Base-by-base conservation (phyloP, 2,329 filamentous ascomycete species). In the Rhynchosporium secalis region DNA sequence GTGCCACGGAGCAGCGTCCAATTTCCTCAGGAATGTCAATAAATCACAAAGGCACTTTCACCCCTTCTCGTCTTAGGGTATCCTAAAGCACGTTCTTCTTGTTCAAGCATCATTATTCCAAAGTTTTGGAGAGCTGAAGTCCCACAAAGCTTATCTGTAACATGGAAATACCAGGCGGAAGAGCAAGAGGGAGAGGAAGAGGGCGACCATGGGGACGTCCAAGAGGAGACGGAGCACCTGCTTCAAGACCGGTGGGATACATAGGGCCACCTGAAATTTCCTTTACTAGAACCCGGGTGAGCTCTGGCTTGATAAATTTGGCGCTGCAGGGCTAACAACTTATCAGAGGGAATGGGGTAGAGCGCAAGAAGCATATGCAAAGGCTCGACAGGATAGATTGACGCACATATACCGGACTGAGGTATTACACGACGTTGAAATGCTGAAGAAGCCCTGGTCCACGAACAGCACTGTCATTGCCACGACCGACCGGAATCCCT, bases 381-480 rank as follows among this genome's bases (percentile, higher is more conserved):
- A 29, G 8, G 45, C n/a, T 47, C 20, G 45, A 12, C 9, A 20
- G 45, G 26, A 29, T n/a, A 47, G 28, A 28, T 43, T 41, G 8
- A 15, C n/a, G 3, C 7, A 13, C 6, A n/a, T 56, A 8, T 56
- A 41, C 10, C 29, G 41, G 3, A 26, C 5, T 2, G 52, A 56
- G 38, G 7, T 56, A 3, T 7, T 43, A 5, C 36, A 56, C 28
- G 52, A 56, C 31, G n/a, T 43, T 43, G 38, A 38, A 28, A 43
- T 56, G 52, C 36, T 56, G 15, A 56, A 43, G 28, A 56, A 41
- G 52, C 52, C 52, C n/a, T 56, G 52, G 52, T 10, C 38, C 20
- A 9, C 41, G 3, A 6, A 10, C 9, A 9, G 4, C 10, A 9
- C 8, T 12, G 45, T 20, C 38, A 28, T 15, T 29, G 20, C 52